Evolutionary conservation across 148 eudicot genomes (phyloP).

Genomic region (Rhododendron williamsianum): DNA sequence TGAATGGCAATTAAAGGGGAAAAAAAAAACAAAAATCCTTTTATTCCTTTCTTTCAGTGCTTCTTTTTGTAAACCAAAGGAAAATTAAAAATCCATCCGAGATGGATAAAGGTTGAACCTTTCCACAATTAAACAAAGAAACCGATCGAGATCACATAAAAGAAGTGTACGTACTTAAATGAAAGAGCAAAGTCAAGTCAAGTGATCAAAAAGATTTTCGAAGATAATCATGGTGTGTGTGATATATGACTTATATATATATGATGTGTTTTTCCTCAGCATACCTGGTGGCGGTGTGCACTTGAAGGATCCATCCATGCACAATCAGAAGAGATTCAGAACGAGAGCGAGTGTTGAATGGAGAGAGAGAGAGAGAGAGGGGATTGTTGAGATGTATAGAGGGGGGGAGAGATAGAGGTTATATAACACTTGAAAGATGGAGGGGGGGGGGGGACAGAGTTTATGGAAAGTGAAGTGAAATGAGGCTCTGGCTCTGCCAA

Average conservation of each 20-base stretch:
- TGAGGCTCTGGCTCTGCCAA: background rate
- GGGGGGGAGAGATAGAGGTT: background rate
- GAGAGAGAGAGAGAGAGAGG: background rate
- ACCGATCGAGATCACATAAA: background rate
- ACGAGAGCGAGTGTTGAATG: background rate
- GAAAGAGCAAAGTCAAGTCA: background rate
- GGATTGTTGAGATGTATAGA: background rate
- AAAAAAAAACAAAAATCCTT: background rate
- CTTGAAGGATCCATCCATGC: slow-evolving; percentile 40
- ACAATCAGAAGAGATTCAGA: background rate
- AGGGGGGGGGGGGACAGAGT: background rate
- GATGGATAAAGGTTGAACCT: background rate
- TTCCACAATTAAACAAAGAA: background rate
- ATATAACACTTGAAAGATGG: background rate
- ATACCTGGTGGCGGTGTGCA: slow-evolving; percentile 33
- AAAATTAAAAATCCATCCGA: background rate
- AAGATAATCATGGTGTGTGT: background rate
- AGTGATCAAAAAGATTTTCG: background rate
- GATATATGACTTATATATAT: background rate
- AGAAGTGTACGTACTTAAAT: background rate
- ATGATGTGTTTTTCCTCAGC: background rate
- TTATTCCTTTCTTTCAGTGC: slow-evolving; percentile 6
- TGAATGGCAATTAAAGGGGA: background rate
- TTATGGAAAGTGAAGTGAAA: slow-evolving; percentile 13
- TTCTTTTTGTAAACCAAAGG: background rate